Conservation (phyloP, 768 basidiomycete genomes). For the Tephrocybe sp. region DNA sequence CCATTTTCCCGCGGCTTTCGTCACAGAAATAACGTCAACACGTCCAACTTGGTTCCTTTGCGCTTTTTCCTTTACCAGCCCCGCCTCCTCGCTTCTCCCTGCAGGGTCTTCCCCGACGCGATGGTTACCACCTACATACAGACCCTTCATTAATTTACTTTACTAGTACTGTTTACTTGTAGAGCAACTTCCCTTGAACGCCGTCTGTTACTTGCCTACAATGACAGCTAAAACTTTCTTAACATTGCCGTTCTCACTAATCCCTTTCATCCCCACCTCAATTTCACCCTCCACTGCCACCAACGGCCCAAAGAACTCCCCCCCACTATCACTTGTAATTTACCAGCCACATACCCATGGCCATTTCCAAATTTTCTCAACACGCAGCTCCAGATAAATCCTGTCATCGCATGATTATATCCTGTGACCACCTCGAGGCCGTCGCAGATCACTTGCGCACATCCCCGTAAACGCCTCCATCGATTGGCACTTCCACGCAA, state of each 20-base stretch:
- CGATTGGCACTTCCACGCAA: too few relatives aligned
- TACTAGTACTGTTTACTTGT: too few relatives aligned
- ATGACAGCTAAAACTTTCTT: not conserved
- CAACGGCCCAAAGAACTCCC: too few relatives aligned
- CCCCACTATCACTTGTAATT: too few relatives aligned
- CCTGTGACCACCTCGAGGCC: slow-evolving; percentile 7
- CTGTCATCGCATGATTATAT: not conserved
- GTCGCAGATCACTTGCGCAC: slow-evolving; percentile 1
- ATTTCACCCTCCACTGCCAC: too few relatives aligned
- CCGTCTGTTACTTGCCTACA: not conserved
- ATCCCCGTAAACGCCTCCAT: not conserved
- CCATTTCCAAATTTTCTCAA: not conserved
- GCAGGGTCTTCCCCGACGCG: too few relatives aligned
- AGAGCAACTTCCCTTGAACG: too few relatives aligned
- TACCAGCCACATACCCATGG: too few relatives aligned
- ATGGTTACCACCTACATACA: not conserved
- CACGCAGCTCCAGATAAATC: not conserved
- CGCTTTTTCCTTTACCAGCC: not conserved
- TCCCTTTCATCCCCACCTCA: too few relatives aligned
- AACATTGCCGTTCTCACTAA: not conserved
- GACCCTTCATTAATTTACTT: too few relatives aligned
- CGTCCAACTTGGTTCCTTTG: slow-evolving; percentile 5
- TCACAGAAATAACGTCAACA: slow-evolving; percentile 3
- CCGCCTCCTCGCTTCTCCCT: too few relatives aligned
- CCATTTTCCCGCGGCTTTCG: not conserved